Evolutionary conservation across 1,284 basidiomycete genomes (phyloP).

Genomic region (Boletus hoseneyae): DNA sequence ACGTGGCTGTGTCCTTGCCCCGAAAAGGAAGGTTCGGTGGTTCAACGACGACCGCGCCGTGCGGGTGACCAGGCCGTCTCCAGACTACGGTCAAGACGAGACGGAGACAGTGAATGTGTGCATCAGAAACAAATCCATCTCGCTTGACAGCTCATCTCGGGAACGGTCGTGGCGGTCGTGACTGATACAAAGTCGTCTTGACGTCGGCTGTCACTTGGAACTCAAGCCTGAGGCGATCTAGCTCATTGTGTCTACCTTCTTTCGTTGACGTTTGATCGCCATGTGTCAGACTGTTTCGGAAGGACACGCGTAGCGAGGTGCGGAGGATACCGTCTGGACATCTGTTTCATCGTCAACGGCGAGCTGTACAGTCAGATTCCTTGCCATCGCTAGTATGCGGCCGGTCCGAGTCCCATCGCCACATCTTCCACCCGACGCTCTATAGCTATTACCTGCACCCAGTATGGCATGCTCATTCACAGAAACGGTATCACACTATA

Average conservation of each 20-base stretch:
- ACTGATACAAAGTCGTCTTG: slow-evolving; percentile 18
- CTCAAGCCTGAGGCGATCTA: slow-evolving; percentile 15
- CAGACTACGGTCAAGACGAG: no score
- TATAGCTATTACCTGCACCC: no score
- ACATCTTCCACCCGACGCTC: no score
- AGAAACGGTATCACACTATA: neutral
- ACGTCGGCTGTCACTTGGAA: slow-evolving; percentile 24
- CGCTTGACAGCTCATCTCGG: slow-evolving; percentile 27
- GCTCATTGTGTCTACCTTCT: slow-evolving; percentile 26
- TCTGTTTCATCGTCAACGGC: slow-evolving; percentile 28
- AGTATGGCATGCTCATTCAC: no score
- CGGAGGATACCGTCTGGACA: slow-evolving; percentile 18
- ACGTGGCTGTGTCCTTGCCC: slow-evolving; percentile 22
- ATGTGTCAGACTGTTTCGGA: slow-evolving; percentile 23
- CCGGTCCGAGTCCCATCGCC: no score
- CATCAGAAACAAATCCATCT: neutral
- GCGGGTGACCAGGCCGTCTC: no score
- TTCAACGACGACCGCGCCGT: slow-evolving; percentile 6
- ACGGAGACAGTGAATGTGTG: no score
- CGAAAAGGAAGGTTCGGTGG: slow-evolving; percentile 33
- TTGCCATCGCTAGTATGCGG: no score
- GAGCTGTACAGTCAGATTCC: slow-evolving; percentile 5
- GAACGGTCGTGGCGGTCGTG: slow-evolving; percentile 3
- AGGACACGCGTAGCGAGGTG: slow-evolving; percentile 20
- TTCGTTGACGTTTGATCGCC: slow-evolving; percentile 31